phyloP scores from a whole-genome alignment of 2,329 filamentous ascomycete species.

The Ramularia collo-cygni region DNA sequence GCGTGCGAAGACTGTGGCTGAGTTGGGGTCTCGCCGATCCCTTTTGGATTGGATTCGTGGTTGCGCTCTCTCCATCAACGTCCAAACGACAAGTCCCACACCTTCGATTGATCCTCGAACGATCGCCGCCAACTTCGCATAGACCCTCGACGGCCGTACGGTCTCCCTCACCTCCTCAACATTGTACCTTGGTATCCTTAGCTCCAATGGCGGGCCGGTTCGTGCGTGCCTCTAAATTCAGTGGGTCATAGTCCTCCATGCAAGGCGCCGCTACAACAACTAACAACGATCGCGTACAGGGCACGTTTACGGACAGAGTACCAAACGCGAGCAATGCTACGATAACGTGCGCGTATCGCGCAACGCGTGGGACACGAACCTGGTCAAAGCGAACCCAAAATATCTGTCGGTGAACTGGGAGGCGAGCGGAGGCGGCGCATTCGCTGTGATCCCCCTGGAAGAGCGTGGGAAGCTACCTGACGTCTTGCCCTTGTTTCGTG shows the following conservation, averaged over 20 bases:
- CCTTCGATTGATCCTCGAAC: background rate
- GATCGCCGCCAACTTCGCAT: background rate
- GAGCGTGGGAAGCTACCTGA: constrained; percentile 90
- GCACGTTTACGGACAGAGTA: constrained; percentile 95
- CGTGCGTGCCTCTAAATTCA: constrained; percentile 67
- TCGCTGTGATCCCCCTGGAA: constrained; percentile 85
- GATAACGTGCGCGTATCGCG: constrained; percentile 95
- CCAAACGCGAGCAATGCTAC: constrained; percentile 96
- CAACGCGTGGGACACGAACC: constrained; percentile 99
- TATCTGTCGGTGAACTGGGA: constrained; percentile 99
- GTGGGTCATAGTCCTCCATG: constrained; percentile 41
- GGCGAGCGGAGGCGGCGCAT: constrained; percentile 87
- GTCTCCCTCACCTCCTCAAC: background rate
- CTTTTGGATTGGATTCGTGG: no score
- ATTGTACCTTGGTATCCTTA: background rate
- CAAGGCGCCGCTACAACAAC: constrained; percentile 5
- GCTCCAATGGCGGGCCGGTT: constrained; percentile 60
- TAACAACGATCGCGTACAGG: constrained; percentile 47
- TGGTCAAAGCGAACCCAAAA: constrained; percentile 95
- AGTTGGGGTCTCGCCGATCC: no score
- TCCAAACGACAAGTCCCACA: background rate
- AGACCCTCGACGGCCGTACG: background rate
- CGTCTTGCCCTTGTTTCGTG: constrained; percentile 87
- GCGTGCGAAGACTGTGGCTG: no score
- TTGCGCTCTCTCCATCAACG: no score